These are phyloP conservation scores for Mollisiaceae sp. DNA, from an alignment of 2,329 filamentous ascomycete genomes.

Conservation along the genomic window DNA sequence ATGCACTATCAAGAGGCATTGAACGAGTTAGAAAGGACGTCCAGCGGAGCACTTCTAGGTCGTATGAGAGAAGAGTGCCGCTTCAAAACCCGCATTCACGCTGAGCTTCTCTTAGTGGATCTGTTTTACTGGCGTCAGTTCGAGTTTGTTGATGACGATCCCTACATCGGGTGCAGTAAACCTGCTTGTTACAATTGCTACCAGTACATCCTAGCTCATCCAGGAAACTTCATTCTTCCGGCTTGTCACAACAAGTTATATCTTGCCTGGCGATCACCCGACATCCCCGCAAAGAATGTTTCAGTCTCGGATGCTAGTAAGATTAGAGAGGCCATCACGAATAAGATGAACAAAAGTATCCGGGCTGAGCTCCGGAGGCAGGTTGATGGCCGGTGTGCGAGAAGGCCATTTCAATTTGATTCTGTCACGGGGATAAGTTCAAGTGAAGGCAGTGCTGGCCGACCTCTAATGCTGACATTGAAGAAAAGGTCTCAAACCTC, in stretches of 20 bases:
- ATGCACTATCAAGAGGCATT: not conserved
- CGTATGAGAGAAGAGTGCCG: constrained; percentile 12
- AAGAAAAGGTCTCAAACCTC: too few relatives aligned
- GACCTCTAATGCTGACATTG: too few relatives aligned
- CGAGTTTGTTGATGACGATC: constrained; percentile 47
- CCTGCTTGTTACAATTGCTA: constrained; percentile 55
- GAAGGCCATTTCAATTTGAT: constrained; percentile 16
- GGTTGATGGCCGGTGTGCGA: constrained; percentile 19
- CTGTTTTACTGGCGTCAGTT: constrained; percentile 47
- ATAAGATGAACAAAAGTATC: constrained; percentile 15
- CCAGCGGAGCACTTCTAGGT: constrained; percentile 5
- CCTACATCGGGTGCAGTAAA: constrained; percentile 58
- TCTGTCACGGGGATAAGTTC: constrained; percentile 20
- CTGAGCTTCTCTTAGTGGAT: constrained; percentile 54
- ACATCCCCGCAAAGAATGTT: constrained; percentile 14
- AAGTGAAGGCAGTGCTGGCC: too few relatives aligned
- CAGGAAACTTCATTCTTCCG: constrained; percentile 31
- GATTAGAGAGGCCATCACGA: constrained; percentile 19
- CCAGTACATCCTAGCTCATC: constrained; percentile 50
- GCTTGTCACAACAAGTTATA: constrained; percentile 48
- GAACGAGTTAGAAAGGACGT: constrained; percentile 8
- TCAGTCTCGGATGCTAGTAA: constrained; percentile 12
- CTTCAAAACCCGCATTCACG: constrained; percentile 41
- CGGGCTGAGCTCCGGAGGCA: constrained; percentile 21
- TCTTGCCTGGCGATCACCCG: constrained; percentile 46